Conservation (phyloP, 2,329 filamentous ascomycete genomes). For the Drechslerella dactyloides region DNA sequence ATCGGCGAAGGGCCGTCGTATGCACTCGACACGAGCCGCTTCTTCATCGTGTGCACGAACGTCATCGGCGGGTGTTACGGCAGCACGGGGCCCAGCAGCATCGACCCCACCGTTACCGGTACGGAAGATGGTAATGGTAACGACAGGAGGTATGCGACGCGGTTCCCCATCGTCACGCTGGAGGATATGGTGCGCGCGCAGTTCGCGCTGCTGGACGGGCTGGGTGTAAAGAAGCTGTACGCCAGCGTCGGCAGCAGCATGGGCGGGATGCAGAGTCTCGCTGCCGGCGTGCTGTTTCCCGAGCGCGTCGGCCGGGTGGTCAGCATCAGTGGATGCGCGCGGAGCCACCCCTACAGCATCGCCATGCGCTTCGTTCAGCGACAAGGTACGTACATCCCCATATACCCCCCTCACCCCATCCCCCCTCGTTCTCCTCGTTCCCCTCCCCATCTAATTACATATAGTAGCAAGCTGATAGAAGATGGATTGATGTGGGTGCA, state of each 20-base stretch:
- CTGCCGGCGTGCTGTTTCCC: constrained; percentile 82
- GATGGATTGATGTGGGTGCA: constrained; percentile 8
- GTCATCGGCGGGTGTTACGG: constrained; percentile 95
- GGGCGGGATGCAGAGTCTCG: constrained; percentile 97
- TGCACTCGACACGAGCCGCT: constrained; percentile 81
- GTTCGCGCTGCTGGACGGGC: constrained; percentile 80
- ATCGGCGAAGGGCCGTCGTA: constrained; percentile 78
- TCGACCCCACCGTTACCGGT: constrained; percentile 73
- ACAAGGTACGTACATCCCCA: constrained; percentile 63
- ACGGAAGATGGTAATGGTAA: constrained; percentile 57
- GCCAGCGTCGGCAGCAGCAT: constrained; percentile 95
- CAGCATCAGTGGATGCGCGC: constrained; percentile 89
- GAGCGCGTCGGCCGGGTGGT: constrained; percentile 81
- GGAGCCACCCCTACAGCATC: constrained; percentile 96
- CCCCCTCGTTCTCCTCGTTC: neutral
- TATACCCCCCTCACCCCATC: neutral
- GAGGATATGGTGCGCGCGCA: constrained; percentile 98
- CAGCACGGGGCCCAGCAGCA: constrained; percentile 85
- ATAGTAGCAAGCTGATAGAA: constrained; percentile 48
- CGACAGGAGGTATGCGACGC: constrained; percentile 79
- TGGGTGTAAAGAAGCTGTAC: constrained; percentile 79
- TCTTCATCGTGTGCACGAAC: constrained; percentile 94
- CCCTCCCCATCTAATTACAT: neutral
- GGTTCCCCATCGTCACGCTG: constrained; percentile 93
- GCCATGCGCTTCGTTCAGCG: constrained; percentile 98